A percentile compares a stretch with the other conserved stretches of the same genome.
Evolutionary conservation across 2,329 filamentous ascomycete genomes (phyloP).

Genomic region (Cordyceps militaris): DNA sequence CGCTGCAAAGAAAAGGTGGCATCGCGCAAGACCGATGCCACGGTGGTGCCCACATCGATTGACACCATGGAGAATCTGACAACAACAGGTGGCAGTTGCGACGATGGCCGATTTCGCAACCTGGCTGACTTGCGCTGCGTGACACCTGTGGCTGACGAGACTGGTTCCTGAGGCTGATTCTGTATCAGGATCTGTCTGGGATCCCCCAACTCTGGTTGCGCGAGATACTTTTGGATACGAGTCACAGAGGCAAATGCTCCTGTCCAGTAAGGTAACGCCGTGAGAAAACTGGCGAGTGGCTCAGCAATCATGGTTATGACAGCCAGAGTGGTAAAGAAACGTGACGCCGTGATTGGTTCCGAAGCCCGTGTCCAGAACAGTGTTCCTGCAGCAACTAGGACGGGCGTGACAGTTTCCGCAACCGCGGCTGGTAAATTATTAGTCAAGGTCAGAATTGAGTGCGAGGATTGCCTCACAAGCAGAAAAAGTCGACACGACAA

Average conservation of each 20-base stretch:
- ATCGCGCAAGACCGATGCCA: neutral
- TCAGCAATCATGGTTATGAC: neutral
- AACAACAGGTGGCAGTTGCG: neutral
- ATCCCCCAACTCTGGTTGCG: neutral
- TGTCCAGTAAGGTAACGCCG: neutral
- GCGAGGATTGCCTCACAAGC: neutral
- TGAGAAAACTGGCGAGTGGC: neutral
- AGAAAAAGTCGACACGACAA: neutral
- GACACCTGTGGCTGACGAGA: no score
- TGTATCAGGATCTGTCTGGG: neutral
- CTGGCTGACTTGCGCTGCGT: no score
- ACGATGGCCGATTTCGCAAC: neutral
- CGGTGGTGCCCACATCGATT: neutral
- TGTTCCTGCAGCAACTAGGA: neutral
- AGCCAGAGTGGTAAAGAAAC: neutral
- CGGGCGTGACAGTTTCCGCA: neutral
- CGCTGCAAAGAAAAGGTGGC: neutral
- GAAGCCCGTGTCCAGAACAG: constrained; percentile 1
- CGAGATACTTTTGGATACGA: neutral
- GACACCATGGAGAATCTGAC: neutral
- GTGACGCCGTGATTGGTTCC: neutral
- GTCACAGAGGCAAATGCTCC: neutral
- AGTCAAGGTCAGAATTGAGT: neutral
- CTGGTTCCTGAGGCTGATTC: no score
- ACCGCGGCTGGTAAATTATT: neutral